A percentile compares a stretch with the other conserved stretches of the same genome.
Conservation (phyloP, 768 basidiomycete genomes). For the Pluteus cervinus region DNA sequence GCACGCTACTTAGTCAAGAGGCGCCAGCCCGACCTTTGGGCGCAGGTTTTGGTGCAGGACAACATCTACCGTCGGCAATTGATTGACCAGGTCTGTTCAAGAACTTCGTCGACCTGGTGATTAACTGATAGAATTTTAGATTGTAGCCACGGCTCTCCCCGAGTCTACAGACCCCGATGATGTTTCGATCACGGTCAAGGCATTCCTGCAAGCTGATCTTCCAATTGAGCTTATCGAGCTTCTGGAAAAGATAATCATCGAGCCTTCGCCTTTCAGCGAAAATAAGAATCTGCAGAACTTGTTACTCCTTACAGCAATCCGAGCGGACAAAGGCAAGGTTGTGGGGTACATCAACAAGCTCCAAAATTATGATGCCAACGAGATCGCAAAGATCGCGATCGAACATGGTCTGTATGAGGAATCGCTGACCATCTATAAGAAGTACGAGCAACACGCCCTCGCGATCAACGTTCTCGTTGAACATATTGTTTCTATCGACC, state of each 20-base stretch:
- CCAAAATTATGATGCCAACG: slow-evolving; percentile 88
- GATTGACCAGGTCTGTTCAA: slow-evolving; percentile 72
- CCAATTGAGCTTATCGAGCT: slow-evolving; percentile 96
- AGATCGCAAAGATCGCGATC: slow-evolving; percentile 95
- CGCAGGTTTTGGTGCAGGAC: slow-evolving; percentile 84
- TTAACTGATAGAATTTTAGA: slow-evolving; percentile 42
- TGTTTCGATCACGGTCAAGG: slow-evolving; percentile 97
- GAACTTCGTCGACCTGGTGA: neutral
- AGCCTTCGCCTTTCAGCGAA: slow-evolving; percentile 96
- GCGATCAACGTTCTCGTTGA: slow-evolving; percentile 98
- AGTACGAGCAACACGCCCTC: slow-evolving; percentile 90
- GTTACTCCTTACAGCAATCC: slow-evolving; percentile 89
- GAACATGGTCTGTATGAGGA: slow-evolving; percentile 96
- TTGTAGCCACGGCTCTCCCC: slow-evolving; percentile 91
- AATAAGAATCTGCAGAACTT: slow-evolving; percentile 96
- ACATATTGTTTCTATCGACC: slow-evolving; percentile 96
- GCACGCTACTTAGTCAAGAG: slow-evolving; percentile 97
- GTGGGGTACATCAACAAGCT: slow-evolving; percentile 97
- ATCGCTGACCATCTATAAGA: slow-evolving; percentile 95
- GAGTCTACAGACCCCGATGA: slow-evolving; percentile 98
- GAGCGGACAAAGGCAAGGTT: slow-evolving; percentile 97
- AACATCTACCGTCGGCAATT: slow-evolving; percentile 91
- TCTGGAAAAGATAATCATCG: slow-evolving; percentile 97
- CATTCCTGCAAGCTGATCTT: slow-evolving; percentile 94
- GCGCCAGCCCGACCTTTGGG: slow-evolving; percentile 93